Evolutionary conservation across 257 asterid genomes (phyloP), one percentile per base, ranked within the genome.

Genomic region (Henckelia pumila): DNA sequence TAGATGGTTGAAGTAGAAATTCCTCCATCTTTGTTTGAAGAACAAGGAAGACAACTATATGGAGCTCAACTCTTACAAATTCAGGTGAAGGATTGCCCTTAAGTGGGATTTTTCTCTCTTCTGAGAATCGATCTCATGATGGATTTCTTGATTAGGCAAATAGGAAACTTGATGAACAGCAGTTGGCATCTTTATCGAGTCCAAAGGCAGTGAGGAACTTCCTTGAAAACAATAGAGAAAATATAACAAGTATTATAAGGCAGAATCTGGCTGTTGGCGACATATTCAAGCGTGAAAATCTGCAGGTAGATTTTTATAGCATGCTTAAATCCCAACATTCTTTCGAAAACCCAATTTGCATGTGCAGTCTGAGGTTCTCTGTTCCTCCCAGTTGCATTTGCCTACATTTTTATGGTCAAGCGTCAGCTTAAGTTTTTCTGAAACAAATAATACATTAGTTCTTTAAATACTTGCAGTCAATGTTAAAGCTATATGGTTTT

Each of bases 251-350:
- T 64, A 81, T 93, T 35, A 86, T 93, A 71, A 90, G 84, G 80
- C 99, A 93, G 84, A 93, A 90, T 78, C 76, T 93, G 67, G 97
- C 99, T 53, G 94, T 93, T 76, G 99, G 99, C 5, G 99, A 93
- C 85, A 81, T 93, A 73, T 93, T 81, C 81, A 82, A 80, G 78
- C 94, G 95, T 20, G 99, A 90, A 82, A 93, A 93, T 77, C 79
- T 93, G 79, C 86, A 90, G 96, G 98, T 89, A 69, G 13, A 25
- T 28, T 28, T 56, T 55, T 56, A 16, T 14, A 47, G 55, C 55
- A 3, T 47, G 20, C 19, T 4, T 47, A 47, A 47, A 17, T 47
- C 20, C 1, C 4, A 14, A 16, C 21, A 14, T 47, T 47, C 7
- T 14, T 44, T 44, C 1, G 20, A 16, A 47, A 14, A 47, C 21